phyloP scores from a whole-genome alignment of 1,139 yeast genomes.

The Geotrichum fermentans region DNA sequence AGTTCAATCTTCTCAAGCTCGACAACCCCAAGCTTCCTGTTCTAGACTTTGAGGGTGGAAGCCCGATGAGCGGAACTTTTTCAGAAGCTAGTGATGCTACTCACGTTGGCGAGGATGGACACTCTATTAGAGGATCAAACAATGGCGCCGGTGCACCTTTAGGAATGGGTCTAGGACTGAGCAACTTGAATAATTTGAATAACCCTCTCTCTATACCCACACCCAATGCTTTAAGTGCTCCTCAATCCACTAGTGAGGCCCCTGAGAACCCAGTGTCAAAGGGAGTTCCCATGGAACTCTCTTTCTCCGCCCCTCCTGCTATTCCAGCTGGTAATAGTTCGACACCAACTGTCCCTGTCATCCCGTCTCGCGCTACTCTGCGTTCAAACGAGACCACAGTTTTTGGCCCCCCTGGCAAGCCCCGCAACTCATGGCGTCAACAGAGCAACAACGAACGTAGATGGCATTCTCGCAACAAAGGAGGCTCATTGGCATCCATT shows the following conservation, averaged over 20 bases:
- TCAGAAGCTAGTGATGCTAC: constrained; percentile 16
- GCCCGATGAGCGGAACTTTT: constrained; percentile 5
- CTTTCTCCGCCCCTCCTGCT: neutral
- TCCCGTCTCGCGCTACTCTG: constrained; percentile 1
- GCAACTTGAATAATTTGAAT: neutral
- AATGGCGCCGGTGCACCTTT: neutral
- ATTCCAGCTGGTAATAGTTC: neutral
- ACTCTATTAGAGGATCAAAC: neutral
- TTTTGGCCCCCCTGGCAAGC: constrained; percentile 24
- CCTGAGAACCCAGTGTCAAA: neutral
- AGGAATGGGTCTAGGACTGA: neutral
- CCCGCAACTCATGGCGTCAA: constrained; percentile 71
- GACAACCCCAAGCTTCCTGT: constrained; percentile 15
- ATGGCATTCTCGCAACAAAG: constrained; percentile 55
- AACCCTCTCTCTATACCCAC: too few species aligned
- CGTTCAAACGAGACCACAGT: neutral
- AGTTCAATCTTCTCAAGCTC: constrained; percentile 15
- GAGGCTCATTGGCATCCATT: constrained; percentile 74
- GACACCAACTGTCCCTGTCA: neutral
- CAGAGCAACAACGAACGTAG: constrained; percentile 37
- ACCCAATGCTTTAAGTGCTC: neutral
- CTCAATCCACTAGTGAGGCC: neutral
- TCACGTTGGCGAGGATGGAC: constrained; percentile 4
- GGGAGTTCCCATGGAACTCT: neutral
- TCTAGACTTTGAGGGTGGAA: neutral